Percentiles rank a stretch among this genome's conserved stretches.
These are phyloP conservation scores for Anthracocystis panici-leucophaei DNA, from an alignment of 1,284 basidiomycete species.

Conservation along the genomic window DNA sequence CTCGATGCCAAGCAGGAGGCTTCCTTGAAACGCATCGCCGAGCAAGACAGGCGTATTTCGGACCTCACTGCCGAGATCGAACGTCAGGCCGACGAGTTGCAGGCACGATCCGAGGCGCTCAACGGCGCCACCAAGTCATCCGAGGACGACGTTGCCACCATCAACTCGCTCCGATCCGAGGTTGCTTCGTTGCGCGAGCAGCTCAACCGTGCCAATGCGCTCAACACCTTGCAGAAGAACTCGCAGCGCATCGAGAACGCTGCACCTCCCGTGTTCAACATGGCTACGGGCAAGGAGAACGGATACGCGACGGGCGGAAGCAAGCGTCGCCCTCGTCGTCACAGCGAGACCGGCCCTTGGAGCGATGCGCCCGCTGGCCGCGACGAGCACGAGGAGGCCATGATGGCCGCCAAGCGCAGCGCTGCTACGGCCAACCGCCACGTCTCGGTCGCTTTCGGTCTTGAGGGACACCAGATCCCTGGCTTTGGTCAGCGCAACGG, in stretches of 20 bases:
- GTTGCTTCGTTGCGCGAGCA: constrained; percentile 92
- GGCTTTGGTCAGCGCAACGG: constrained; percentile 53
- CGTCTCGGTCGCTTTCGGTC: constrained; percentile 83
- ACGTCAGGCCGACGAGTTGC: constrained; percentile 80
- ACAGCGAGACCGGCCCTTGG: constrained; percentile 85
- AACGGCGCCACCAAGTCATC: constrained; percentile 61
- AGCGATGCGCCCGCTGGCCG: constrained; percentile 76
- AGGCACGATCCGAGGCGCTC: constrained; percentile 74
- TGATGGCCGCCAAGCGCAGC: constrained; percentile 79
- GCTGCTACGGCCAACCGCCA: constrained; percentile 81
- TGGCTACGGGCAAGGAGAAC: constrained; percentile 62
- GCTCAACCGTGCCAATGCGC: constrained; percentile 89
- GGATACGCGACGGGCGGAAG: constrained; percentile 42
- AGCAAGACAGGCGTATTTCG: constrained; percentile 86
- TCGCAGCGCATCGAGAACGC: constrained; percentile 66
- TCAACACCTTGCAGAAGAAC: constrained; percentile 67
- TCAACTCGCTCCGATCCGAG: constrained; percentile 89
- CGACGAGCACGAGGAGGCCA: constrained; percentile 78
- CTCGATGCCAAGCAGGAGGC: constrained; percentile 86
- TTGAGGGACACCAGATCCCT: constrained; percentile 58
- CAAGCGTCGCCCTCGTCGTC: constrained; percentile 76
- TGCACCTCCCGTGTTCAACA: constrained; percentile 63
- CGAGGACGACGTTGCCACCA: constrained; percentile 84
- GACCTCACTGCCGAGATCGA: constrained; percentile 79
- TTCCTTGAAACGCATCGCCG: constrained; percentile 78